Conservation (phyloP, 2,329 filamentous ascomycete genomes). For the Phyllosticta paracitricarpa region DNA sequence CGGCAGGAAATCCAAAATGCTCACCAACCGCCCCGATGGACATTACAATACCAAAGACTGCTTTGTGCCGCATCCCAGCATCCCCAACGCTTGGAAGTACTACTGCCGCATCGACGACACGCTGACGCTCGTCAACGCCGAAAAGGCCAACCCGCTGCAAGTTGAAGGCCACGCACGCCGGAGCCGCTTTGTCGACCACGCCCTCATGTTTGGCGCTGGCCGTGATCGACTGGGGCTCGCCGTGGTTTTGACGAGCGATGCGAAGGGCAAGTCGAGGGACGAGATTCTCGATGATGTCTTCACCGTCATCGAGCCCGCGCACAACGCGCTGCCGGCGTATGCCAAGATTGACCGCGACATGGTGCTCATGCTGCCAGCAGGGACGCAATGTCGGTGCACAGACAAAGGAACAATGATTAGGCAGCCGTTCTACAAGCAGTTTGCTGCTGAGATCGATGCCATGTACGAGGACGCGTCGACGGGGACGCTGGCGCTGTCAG, state of each 20-base stretch:
- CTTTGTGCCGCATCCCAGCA: conserved; percentile 35
- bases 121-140: conserved; percentile 40
- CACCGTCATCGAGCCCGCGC: conserved; percentile 42
- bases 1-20: conserved; percentile 23
- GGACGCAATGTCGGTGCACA: conserved; percentile 40
- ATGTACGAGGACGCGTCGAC: conserved; percentile 28
- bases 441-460: conserved; percentile 37
- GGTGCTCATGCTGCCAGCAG: conserved; percentile 38
- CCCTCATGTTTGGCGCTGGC: conserved; percentile 48
- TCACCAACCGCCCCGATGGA: conserved; percentile 32
- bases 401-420: conserved; percentile 50
- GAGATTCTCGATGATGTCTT: conserved; percentile 41
- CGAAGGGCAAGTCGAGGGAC: conserved; percentile 30
- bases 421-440: conserved; percentile 40
- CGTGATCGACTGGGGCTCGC: conserved; percentile 44
- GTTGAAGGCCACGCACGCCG: conserved; percentile 47
- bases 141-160: conserved; percentile 40
- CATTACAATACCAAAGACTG: conserved; percentile 25
- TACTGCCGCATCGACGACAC: conserved; percentile 38
- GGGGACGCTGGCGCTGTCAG: conserved; percentile 17
- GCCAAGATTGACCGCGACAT: conserved; percentile 47
- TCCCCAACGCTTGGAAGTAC: conserved; percentile 38
- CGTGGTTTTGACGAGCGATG: conserved; percentile 41
- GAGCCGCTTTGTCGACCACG: conserved; percentile 44
- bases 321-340: conserved; percentile 42